These are phyloP conservation scores for Phaffia tasmanica DNA, from an alignment of 768 basidiomycete genomes.

Conservation along the genomic window DNA sequence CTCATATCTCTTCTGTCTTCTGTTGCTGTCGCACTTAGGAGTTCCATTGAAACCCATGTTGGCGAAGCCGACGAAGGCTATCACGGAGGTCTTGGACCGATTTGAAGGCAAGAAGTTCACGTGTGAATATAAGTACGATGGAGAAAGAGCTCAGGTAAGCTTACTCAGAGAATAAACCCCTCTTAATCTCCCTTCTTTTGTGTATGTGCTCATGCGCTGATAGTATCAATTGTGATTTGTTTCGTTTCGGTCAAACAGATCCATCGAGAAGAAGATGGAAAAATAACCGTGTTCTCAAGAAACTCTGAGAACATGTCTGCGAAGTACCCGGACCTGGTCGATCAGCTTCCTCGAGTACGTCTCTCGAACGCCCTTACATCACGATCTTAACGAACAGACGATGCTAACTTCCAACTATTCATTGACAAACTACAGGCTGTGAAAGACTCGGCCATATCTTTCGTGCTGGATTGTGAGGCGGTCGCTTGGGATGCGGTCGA, in stretches of 20 bases:
- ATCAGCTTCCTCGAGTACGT: constrained; percentile 71
- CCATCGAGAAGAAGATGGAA: constrained; percentile 70
- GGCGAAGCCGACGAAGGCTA: constrained; percentile 97
- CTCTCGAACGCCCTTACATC: constrained; percentile 25
- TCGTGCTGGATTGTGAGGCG: constrained; percentile 92
- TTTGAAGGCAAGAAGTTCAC: constrained; percentile 94
- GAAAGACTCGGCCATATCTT: constrained; percentile 68
- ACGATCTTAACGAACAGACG: neutral
- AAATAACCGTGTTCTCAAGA: constrained; percentile 81
- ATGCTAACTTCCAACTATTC: neutral
- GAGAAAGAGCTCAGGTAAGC: constrained; percentile 80
- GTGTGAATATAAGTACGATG: constrained; percentile 99
- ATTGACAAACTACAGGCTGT: constrained; percentile 53
- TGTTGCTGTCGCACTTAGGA: constrained; percentile 30
- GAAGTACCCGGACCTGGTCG: constrained; percentile 96
- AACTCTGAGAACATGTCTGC: constrained; percentile 99
- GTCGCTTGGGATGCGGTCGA: constrained; percentile 76
- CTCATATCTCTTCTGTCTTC: neutral
- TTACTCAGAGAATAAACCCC: constrained; percentile 11
- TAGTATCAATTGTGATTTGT: neutral
- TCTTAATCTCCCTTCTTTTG: neutral
- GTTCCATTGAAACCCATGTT: constrained; percentile 98
- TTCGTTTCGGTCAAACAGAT: constrained; percentile 43
- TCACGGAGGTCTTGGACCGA: constrained; percentile 89
- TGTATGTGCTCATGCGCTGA: neutral